Base-by-base conservation (phyloP, 805 yeast genomes). In the Teunomyces funiuensis region DNA sequence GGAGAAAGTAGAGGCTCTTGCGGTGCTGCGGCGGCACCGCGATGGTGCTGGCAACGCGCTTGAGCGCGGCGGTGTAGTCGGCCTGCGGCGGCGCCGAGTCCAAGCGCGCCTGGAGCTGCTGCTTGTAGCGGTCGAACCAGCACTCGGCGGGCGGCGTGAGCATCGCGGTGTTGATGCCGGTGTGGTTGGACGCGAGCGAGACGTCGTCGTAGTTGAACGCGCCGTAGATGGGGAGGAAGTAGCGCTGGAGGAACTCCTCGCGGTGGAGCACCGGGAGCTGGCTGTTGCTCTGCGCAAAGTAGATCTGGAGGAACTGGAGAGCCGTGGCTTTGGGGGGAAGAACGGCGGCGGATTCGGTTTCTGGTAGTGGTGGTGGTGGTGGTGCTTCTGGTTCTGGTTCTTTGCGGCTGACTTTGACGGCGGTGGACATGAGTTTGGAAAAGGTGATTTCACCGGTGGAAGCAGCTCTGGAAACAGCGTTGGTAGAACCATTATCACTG, bases 211-310 rank as follows among this genome's bases (percentile, higher is more conserved):
- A 77, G 38, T 58, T 58, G 44, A 85, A 65, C 3, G 72, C 62
- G 0, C 97, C 97, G 58, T 89, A 89, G 1, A 89, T 72, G 0
- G 96, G 97, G 50, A 79, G 77, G 57, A 85, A 89, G 54, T 80
- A 81, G 19, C 70, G 66, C 36, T 67, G 66, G 31, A 90, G 60
- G 53, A 88, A 89, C 49, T 76, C 78, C 52, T 88, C 95, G 22
- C 96, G 73, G 58, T 90, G 96, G 36, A 89, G 63, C 3, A 90
- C 73, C 0, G 97, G 97, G 19, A 87, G 60, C 58, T 88, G 96
- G 2, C 95, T 71, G 57, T 90, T 89, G 11, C 90, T 78, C 52
- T 85, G 89, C 15, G 85, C 79, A 55, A 90, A 90, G 58, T 76
- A 88, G 2, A 78, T 69, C 27, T 79, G 73, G 6, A 88, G 54